Conservation (phyloP, 1,139 yeast genomes). For the Magnusiomyces ingens region DNA sequence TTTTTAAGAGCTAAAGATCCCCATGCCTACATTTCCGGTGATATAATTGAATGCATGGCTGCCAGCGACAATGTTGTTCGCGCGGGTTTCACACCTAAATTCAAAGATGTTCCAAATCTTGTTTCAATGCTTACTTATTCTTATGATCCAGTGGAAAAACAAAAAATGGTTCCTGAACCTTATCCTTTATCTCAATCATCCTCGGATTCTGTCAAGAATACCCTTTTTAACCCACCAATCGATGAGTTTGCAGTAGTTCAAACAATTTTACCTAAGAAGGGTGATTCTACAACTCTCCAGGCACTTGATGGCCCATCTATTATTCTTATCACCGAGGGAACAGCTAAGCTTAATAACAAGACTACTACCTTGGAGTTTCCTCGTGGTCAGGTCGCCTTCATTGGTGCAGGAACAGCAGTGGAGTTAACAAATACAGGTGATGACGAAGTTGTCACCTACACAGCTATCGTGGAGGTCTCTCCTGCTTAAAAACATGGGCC, state of each 20-base stretch:
- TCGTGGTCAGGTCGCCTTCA: constrained; percentile 75
- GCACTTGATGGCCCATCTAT: constrained; percentile 83
- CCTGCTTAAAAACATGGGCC: not conserved
- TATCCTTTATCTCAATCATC: constrained; percentile 65
- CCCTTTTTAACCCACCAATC: constrained; percentile 89
- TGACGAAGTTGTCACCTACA: constrained; percentile 21
- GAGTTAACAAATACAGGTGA: constrained; percentile 47
- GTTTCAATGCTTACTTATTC: constrained; percentile 88
- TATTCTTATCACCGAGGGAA: constrained; percentile 74
- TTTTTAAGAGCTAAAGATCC: constrained; percentile 96
- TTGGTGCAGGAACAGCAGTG: constrained; percentile 68
- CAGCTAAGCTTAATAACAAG: constrained; percentile 48
- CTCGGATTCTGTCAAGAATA: constrained; percentile 44
- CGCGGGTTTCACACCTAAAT: constrained; percentile 97
- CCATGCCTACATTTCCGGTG: constrained; percentile 95
- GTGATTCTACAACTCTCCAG: constrained; percentile 40
- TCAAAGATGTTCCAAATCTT: constrained; percentile 85
- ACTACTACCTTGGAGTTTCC: constrained; percentile 38
- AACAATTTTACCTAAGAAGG: constrained; percentile 39
- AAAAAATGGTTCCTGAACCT: constrained; percentile 68
- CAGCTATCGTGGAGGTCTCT: constrained; percentile 22
- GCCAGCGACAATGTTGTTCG: constrained; percentile 97
- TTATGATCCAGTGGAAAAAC: constrained; percentile 83
- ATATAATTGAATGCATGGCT: constrained; percentile 98
- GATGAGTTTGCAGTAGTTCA: constrained; percentile 91